These are phyloP conservation scores for Colletotrichum camelliae DNA, from an alignment of 2,329 filamentous ascomycete species.

Conservation along the genomic window DNA sequence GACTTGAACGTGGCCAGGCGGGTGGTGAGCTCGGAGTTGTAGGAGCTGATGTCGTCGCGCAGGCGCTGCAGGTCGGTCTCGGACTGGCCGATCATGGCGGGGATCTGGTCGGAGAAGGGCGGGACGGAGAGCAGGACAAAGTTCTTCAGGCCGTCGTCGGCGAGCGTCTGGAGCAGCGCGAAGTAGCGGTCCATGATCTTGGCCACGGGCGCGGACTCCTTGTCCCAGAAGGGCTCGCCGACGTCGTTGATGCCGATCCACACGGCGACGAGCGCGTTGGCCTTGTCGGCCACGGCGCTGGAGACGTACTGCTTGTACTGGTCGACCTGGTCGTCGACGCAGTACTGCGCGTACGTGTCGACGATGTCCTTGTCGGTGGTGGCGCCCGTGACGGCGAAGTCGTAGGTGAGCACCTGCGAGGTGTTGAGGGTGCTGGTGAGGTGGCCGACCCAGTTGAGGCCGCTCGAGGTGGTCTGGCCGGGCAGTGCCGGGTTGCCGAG, in stretches of 20 bases:
- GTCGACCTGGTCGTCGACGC: slow-evolving; percentile 58
- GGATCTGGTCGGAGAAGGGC: slow-evolving; percentile 40
- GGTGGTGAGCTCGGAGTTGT: slow-evolving; percentile 38
- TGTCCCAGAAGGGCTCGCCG: slow-evolving; percentile 49
- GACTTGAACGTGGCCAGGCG: slow-evolving; percentile 36
- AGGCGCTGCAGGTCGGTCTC: slow-evolving; percentile 17
- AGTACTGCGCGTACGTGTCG: slow-evolving; percentile 51
- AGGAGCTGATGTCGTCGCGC: slow-evolving; percentile 35
- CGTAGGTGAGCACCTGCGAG: slow-evolving; percentile 49
- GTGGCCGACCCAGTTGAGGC: slow-evolving; percentile 54
- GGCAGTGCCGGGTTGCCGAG: slow-evolving; percentile 65
- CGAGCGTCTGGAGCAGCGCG: slow-evolving; percentile 44
- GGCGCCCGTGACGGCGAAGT: slow-evolving; percentile 56
- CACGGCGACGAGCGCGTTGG: slow-evolving; percentile 49
- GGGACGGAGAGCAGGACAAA: slow-evolving; percentile 56
- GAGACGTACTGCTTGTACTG: slow-evolving; percentile 41
- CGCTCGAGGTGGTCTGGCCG: slow-evolving; percentile 49
- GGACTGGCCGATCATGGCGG: slow-evolving; percentile 32
- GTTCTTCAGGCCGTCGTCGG: slow-evolving; percentile 47
- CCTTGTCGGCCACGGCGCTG: slow-evolving; percentile 41
- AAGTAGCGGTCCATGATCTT: slow-evolving; percentile 51
- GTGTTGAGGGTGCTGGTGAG: slow-evolving; percentile 47
- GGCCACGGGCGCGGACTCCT: slow-evolving; percentile 29
- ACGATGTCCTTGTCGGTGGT: slow-evolving; percentile 56
- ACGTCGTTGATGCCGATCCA: slow-evolving; percentile 65